These are phyloP conservation scores for Diaporthe ampelina DNA, from an alignment of 2,329 filamentous ascomycete species.

Conservation along the genomic window DNA sequence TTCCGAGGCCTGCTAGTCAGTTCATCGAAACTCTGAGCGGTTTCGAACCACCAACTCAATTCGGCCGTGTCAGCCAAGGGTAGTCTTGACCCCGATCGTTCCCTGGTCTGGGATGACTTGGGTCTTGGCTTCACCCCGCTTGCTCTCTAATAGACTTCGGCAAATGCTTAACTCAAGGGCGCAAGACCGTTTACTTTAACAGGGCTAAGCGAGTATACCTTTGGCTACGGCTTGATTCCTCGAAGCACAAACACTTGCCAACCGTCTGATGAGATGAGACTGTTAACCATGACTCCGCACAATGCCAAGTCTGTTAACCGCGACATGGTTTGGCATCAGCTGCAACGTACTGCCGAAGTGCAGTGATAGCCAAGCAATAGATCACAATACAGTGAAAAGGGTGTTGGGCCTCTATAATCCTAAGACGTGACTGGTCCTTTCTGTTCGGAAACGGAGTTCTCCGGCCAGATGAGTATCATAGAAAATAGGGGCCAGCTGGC, in stretches of 20 bases:
- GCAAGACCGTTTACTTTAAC: not conserved
- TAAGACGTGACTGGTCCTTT: not conserved
- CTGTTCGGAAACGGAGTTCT: conserved; percentile 14
- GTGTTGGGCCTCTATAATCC: not conserved
- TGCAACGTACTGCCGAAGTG: conserved; percentile 5
- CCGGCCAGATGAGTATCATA: not conserved
- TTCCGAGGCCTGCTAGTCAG: conserved; percentile 20
- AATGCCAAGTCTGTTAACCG: not conserved
- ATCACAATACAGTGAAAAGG: not conserved
- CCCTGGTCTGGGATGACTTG: not conserved
- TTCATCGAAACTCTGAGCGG: conserved; percentile 23
- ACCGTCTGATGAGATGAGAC: not conserved
- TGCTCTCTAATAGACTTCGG: conserved; percentile 20
- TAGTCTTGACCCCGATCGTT: not conserved
- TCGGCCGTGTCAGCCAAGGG: conserved; percentile 17
- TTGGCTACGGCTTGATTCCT: not conserved
- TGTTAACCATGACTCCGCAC: not conserved
- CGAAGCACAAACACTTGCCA: not conserved
- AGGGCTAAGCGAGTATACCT: conserved; percentile 5
- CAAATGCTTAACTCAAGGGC: conserved; percentile 6
- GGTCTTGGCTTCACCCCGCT: conserved; percentile 18
- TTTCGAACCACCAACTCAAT: conserved; percentile 23
- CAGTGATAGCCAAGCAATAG: conserved; percentile 19
- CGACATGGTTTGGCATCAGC: not conserved
- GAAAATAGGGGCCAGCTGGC: conserved; percentile 5